Evolutionary conservation across 116 monocot species (phyloP).

Genomic region (Papilionanthe hybrid): DNA sequence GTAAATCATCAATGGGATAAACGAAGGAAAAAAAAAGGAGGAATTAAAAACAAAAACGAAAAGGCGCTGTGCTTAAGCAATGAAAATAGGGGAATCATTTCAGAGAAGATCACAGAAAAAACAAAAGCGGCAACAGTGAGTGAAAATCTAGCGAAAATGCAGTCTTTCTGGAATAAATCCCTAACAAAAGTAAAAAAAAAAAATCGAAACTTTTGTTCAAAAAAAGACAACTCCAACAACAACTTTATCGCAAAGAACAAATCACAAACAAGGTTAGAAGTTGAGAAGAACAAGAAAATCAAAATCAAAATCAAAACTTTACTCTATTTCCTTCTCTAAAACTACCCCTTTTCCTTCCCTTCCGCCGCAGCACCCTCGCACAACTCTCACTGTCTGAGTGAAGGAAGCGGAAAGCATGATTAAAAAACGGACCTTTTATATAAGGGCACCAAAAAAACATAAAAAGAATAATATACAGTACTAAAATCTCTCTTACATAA

Average conservation of each 20-base stretch:
- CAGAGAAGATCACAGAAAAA: background rate
- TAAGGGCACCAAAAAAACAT: background rate
- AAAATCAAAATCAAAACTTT: background rate
- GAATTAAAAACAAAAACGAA: background rate
- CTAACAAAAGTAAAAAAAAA: background rate
- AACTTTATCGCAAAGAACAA: too few species aligned
- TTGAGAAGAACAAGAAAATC: background rate
- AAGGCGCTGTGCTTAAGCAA: background rate
- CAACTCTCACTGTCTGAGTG: too few species aligned
- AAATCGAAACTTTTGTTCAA: background rate
- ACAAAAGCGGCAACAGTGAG: background rate
- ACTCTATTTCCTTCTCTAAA: background rate
- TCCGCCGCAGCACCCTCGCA: too few species aligned
- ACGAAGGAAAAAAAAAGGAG: background rate
- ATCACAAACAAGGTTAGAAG: background rate
- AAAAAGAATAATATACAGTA: background rate
- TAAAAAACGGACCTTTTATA: background rate
- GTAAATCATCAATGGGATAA: conserved; percentile 7
- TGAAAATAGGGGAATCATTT: background rate
- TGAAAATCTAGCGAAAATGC: background rate
- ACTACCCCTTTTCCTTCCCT: background rate
- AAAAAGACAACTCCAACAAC: background rate
- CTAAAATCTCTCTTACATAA: too few species aligned
- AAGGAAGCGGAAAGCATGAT: too few species aligned
- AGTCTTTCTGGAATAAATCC: background rate